A percentile compares a stretch with the other conserved stretches of the same genome.
phyloP scores from a whole-genome alignment of 305 asterid species.

The Fraxinus dipetala region DNA sequence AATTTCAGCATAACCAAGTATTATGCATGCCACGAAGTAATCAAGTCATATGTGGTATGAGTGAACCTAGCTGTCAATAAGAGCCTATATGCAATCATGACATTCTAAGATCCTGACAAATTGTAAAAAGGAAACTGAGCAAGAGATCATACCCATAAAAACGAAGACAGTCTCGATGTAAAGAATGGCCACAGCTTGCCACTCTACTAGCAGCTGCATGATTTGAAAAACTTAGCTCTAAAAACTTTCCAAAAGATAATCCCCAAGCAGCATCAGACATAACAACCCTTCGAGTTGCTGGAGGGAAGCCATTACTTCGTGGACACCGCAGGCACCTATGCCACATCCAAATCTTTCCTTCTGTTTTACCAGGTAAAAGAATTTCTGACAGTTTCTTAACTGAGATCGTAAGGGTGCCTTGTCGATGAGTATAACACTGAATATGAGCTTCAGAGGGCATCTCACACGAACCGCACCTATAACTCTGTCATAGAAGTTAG shows the following conservation, averaged over 20 bases:
- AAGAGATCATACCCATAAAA: constrained; percentile 75
- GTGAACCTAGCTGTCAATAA: background rate
- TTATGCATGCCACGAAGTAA: constrained; percentile 14
- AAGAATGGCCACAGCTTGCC: constrained; percentile 95
- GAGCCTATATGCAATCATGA: constrained; percentile 13
- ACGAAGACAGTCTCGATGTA: constrained; percentile 95
- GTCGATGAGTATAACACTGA: constrained; percentile 92
- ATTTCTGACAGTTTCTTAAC: constrained; percentile 83
- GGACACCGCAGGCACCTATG: constrained; percentile 97
- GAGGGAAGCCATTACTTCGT: constrained; percentile 77
- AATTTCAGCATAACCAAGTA: constrained; percentile 13
- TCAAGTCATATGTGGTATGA: background rate
- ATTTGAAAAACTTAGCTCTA: constrained; percentile 96
- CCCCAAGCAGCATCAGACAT: constrained; percentile 99
- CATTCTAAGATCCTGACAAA: background rate
- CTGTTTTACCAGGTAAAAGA: constrained; percentile 72
- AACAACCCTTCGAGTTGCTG: constrained; percentile 85
- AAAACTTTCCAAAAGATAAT: constrained; percentile 90
- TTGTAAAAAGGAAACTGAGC: constrained; percentile 15
- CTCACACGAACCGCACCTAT: constrained; percentile 78
- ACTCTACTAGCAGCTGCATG: constrained; percentile 99
- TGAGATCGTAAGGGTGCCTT: constrained; percentile 88
- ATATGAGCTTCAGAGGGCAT: constrained; percentile 98
- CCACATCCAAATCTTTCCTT: constrained; percentile 99
- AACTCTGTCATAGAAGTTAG: constrained; percentile 51